Conservation (phyloP, 192 early-diverging fungal genomes). For the Coemansia sp. region DNA sequence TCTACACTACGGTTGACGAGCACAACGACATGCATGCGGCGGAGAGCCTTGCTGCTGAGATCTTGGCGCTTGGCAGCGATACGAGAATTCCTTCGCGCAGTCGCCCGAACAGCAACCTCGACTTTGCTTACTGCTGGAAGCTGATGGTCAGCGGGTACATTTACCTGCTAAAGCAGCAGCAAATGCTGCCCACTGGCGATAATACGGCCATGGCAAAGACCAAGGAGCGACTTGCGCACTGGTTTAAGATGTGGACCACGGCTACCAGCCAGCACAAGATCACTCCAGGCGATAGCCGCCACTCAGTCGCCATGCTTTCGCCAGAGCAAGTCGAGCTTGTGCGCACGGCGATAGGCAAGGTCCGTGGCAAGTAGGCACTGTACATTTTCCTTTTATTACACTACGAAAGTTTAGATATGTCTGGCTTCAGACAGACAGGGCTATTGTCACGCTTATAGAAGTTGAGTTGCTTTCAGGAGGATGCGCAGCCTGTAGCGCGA, state of each 20-base stretch:
- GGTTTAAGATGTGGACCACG: constrained; percentile 31
- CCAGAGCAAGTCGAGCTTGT: background rate
- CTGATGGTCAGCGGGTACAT: constrained; percentile 41
- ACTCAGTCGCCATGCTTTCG: background rate
- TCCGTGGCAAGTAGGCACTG: background rate
- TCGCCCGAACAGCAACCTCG: constrained; percentile 14
- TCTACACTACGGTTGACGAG: constrained; percentile 42
- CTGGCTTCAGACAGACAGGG: background rate
- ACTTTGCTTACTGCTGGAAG: constrained; percentile 35
- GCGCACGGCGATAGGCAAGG: background rate
- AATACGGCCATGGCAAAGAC: background rate
- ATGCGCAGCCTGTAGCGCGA: background rate
- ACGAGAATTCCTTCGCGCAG: constrained; percentile 15
- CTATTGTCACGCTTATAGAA: background rate
- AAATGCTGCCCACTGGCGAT: background rate
- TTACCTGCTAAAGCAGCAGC: constrained; percentile 13
- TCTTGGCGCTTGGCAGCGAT: constrained; percentile 21
- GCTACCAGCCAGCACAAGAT: background rate
- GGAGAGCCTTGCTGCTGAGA: constrained; percentile 35
- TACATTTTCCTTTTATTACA: background rate
- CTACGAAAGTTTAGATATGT: background rate
- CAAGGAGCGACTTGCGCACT: constrained; percentile 23
- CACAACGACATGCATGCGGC: constrained; percentile 40
- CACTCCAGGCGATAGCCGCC: constrained; percentile 2
- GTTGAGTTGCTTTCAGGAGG: background rate